These are phyloP conservation scores for Porphyrellus cyaneotinctus DNA, from an alignment of 768 basidiomycete genomes.

Conservation along the genomic window DNA sequence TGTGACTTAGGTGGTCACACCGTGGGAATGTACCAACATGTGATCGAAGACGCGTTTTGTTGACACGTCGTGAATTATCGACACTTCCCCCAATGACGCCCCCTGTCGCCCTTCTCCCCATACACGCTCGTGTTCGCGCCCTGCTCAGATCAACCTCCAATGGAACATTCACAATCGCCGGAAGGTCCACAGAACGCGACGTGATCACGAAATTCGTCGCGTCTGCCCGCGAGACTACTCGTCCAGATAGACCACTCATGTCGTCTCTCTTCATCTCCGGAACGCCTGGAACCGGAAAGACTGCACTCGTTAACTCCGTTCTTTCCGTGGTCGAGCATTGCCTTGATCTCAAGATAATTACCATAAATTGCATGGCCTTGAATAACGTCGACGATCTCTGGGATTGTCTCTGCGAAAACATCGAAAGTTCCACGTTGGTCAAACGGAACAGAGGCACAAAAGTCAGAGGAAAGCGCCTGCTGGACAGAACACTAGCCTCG, in stretches of 20 bases:
- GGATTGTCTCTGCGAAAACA: slow-evolving; percentile 60
- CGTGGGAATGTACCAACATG: slow-evolving; percentile 16
- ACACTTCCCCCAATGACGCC: slow-evolving; percentile 52
- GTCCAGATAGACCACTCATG: slow-evolving; percentile 14
- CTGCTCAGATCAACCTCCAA: slow-evolving; percentile 71
- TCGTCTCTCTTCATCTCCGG: slow-evolving; percentile 85
- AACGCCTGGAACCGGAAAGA: slow-evolving; percentile 90
- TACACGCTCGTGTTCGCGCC: slow-evolving; percentile 63
- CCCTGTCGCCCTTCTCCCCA: slow-evolving; percentile 38
- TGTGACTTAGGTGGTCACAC: too few relatives aligned
- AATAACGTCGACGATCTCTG: slow-evolving; percentile 65
- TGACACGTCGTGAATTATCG: slow-evolving; percentile 33
- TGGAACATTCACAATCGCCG: slow-evolving; percentile 50
- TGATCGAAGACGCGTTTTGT: slow-evolving; percentile 25
- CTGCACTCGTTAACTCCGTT: slow-evolving; percentile 72
- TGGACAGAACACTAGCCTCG: slow-evolving; percentile 43
- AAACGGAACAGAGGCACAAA: slow-evolving; percentile 38
- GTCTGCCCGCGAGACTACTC: slow-evolving; percentile 42
- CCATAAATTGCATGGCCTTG: slow-evolving; percentile 80
- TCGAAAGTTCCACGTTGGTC: slow-evolving; percentile 36
- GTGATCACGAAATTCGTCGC: slow-evolving; percentile 56
- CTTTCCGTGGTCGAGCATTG: slow-evolving; percentile 41
- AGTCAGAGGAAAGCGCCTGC: slow-evolving; percentile 43
- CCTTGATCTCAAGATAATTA: slow-evolving; percentile 44
- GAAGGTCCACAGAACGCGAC: slow-evolving; percentile 62